Conservation (phyloP, 2,329 filamentous ascomycete species). For the Aspergillus quadricinctus region DNA sequence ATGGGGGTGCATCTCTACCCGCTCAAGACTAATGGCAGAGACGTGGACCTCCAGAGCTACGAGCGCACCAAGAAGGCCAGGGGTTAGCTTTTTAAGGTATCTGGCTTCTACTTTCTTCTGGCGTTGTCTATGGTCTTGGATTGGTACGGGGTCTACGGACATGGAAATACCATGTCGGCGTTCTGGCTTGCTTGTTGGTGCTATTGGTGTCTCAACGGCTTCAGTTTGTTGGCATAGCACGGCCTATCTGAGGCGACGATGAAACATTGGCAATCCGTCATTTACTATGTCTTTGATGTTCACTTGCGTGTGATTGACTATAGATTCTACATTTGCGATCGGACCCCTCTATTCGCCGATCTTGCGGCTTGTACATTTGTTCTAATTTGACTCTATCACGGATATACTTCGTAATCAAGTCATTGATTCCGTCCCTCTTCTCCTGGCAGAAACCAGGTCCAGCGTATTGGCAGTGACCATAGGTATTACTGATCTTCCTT, state of each 20-base stretch:
- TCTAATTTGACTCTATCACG: neutral
- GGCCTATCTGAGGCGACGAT: too few species aligned
- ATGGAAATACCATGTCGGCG: neutral
- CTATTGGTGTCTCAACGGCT: neutral
- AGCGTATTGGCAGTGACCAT: too few species aligned
- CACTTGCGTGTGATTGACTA: neutral
- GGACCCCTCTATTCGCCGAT: too few species aligned
- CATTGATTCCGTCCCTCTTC: neutral
- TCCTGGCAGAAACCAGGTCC: too few species aligned
- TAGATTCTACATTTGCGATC: neutral
- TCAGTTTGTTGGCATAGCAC: neutral
- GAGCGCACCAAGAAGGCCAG: slow-evolving; percentile 4
- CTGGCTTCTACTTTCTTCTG: neutral
- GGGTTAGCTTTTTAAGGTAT: too few species aligned
- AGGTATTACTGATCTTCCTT: too few species aligned
- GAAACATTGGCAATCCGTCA: neutral
- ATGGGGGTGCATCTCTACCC: slow-evolving; percentile 43
- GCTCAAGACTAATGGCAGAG: slow-evolving; percentile 4
- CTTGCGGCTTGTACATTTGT: neutral
- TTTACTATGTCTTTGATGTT: neutral
- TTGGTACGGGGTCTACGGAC: neutral
- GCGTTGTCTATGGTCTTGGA: neutral
- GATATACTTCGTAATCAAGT: neutral
- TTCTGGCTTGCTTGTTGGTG: neutral
- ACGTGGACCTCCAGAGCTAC: neutral